A percentile compares a stretch with the other conserved stretches of the same genome.
Evolutionary conservation across 2,329 filamentous ascomycete genomes (phyloP).

Genomic region (Alternaria atra): DNA sequence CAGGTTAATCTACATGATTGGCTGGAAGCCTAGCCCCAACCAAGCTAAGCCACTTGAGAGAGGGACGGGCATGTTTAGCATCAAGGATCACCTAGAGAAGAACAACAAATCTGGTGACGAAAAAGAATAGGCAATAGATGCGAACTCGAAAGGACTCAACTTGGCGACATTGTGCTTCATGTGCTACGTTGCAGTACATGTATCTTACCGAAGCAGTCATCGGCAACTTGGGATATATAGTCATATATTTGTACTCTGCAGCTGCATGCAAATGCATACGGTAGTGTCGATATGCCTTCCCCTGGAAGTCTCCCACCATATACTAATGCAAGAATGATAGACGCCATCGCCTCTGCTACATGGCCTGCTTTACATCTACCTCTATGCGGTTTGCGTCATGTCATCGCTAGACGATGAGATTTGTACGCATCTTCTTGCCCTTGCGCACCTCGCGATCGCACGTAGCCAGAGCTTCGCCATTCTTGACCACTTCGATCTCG

Average conservation of each 20-base stretch:
- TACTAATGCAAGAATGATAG: neutral
- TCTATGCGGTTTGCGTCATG: neutral
- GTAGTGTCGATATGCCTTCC: neutral
- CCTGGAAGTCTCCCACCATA: neutral
- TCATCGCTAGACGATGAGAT: conserved; percentile 16
- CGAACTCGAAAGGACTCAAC: neutral
- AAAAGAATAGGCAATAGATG: conserved; percentile 12
- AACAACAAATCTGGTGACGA: conserved; percentile 48
- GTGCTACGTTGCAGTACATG: too few species aligned
- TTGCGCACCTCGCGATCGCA: conserved; percentile 24
- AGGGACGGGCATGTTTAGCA: conserved; percentile 84
- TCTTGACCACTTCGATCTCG: conserved; percentile 11
- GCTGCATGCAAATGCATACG: neutral
- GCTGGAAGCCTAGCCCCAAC: conserved; percentile 86
- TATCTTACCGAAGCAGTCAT: too few species aligned
- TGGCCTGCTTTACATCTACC: neutral
- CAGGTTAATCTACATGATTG: conserved; percentile 97
- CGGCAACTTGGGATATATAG: neutral
- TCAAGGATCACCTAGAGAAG: conserved; percentile 79
- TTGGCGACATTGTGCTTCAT: too few species aligned
- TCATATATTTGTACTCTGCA: neutral
- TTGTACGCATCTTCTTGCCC: conserved; percentile 25
- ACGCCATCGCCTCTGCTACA: neutral
- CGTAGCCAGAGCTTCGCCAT: conserved; percentile 25
- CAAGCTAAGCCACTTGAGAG: conserved; percentile 82